phyloP scores from a whole-genome alignment of 805 yeast genomes.

The Tetrapisispora fleetii region DNA sequence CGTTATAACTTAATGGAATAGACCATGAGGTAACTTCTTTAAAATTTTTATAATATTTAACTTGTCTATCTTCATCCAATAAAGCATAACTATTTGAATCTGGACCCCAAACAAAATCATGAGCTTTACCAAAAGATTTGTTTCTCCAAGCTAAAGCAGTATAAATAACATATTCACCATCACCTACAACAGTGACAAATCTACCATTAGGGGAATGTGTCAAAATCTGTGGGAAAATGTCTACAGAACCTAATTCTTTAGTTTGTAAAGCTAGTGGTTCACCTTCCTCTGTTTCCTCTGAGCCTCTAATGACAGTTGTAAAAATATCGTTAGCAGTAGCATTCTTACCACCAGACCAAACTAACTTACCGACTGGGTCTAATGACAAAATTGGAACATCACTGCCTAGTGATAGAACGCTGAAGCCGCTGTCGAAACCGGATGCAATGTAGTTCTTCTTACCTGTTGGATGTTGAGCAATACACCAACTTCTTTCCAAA shows the following conservation, averaged over 20 bases:
- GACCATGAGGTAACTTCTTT: constrained; percentile 59
- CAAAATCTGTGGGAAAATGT: constrained; percentile 80
- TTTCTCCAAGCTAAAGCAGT: constrained; percentile 98
- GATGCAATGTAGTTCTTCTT: constrained; percentile 73
- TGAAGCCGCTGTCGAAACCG: constrained; percentile 92
- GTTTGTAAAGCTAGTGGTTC: constrained; percentile 66
- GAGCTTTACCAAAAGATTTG: constrained; percentile 81
- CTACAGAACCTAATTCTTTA: constrained; percentile 90
- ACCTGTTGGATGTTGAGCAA: constrained; percentile 52
- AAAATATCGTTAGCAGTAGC: constrained; percentile 60
- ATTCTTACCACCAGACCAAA: constrained; percentile 70
- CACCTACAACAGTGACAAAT: constrained; percentile 94
- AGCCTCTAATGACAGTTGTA: constrained; percentile 68
- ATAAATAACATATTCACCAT: constrained; percentile 92
- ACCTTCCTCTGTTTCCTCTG: constrained; percentile 65
- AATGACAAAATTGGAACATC: constrained; percentile 90
- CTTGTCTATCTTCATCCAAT: constrained; percentile 54
- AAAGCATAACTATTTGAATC: constrained; percentile 84
- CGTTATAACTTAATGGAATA: constrained; percentile 57
- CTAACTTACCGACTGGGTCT: constrained; percentile 86
- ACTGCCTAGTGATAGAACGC: constrained; percentile 81
- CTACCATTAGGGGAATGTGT: constrained; percentile 95
- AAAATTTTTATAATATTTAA: constrained; percentile 74
- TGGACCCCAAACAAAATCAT: constrained; percentile 90
- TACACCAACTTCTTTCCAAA: constrained; percentile 96